Evolutionary conservation across 2,329 filamentous ascomycete species (phyloP).

Genomic region (Botrytis aclada): DNA sequence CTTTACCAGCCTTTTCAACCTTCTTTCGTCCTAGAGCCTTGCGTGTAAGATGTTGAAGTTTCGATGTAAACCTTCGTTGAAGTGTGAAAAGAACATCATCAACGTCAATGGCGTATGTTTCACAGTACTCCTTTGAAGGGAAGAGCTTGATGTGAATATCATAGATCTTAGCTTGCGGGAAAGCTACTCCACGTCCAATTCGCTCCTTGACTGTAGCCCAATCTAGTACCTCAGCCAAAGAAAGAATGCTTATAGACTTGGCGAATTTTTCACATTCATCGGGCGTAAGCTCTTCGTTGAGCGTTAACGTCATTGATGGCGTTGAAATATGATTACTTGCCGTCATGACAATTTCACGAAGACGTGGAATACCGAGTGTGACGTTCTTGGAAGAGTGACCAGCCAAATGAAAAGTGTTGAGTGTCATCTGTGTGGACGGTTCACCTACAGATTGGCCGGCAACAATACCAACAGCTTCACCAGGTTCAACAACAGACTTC

Average conservation of each 20-base stretch:
- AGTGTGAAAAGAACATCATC: conserved; percentile 75
- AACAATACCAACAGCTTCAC: conserved; percentile 94
- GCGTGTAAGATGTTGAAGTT: conserved; percentile 66
- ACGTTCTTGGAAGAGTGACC: conserved; percentile 98
- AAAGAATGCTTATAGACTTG: conserved; percentile 86
- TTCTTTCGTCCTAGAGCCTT: conserved; percentile 84
- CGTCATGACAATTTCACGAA: conserved; percentile 98
- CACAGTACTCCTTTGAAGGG: conserved; percentile 74
- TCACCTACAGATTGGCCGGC: conserved; percentile 96
- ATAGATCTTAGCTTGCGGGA: conserved; percentile 77
- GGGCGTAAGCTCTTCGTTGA: conserved; percentile 68
- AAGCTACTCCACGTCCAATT: conserved; percentile 66
- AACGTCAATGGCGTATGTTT: conserved; percentile 79
- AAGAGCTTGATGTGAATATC: conserved; percentile 81
- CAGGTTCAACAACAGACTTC: conserved; percentile 86
- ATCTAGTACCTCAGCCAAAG: conserved; percentile 79
- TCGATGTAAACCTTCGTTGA: conserved; percentile 74
- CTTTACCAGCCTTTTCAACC: conserved; percentile 53
- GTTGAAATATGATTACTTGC: conserved; percentile 87
- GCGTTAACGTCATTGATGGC: conserved; percentile 80
- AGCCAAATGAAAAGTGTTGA: conserved; percentile 99
- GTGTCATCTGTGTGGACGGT: conserved; percentile 97
- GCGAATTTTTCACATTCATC: conserved; percentile 75
- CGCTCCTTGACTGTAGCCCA: conserved; percentile 76
- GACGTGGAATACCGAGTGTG: conserved; percentile 93